Evolutionary conservation across 2,329 filamentous ascomycete genomes (phyloP), one percentile per base, ranked within the genome.

Genomic region (Cladosporium sp.): DNA sequence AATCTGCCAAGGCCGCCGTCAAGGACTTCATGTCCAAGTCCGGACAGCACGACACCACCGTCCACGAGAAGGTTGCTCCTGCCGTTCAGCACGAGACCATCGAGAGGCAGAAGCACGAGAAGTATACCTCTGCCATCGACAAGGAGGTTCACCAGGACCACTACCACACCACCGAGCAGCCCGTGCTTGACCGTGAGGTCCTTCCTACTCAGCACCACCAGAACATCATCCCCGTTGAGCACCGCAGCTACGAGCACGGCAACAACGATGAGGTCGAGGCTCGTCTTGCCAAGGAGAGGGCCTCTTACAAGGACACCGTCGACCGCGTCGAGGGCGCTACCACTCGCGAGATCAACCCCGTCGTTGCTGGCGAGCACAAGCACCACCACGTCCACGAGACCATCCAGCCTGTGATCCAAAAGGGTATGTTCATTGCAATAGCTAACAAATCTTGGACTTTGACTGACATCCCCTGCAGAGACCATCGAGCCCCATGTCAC

Each of bases 131-230:
- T 1, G 86, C 84, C 6, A 71, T 89, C 24, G 84, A 90, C 68
- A 82, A 81, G 63, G 87, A 90, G 65, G 75, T 89, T 3, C 86
- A 90, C 68, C 86, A 89, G 69, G 83, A 89, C 59, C 87, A 90
- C 65, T 84, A 88, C 70, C 85, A 90, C 70, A 87, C 84, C 47
- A 84, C 83, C 0, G 75, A 89, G 1, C 87, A 90, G 72, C 87
- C 87, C 0, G 73, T 90, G 22, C 58, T 75, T 17, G 76, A 83
- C 64, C 73, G 78, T 61, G 82, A 82, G 66, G 77, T 77, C 9
- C 71, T 80, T 0, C 83, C 86, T 0, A 86, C 89, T 71, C 74
- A 84, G 70, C 86, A 89, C 67, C 74, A 76, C 19, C 80, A 86
- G 69, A 83, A 86, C 36, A 67, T 85, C 15, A 74, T 75, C 1